Percentiles rank a stretch among this genome's conserved stretches.
Conservation (phyloP, 2,329 filamentous ascomycete species). For the Colletotrichum ledebouriae region DNA sequence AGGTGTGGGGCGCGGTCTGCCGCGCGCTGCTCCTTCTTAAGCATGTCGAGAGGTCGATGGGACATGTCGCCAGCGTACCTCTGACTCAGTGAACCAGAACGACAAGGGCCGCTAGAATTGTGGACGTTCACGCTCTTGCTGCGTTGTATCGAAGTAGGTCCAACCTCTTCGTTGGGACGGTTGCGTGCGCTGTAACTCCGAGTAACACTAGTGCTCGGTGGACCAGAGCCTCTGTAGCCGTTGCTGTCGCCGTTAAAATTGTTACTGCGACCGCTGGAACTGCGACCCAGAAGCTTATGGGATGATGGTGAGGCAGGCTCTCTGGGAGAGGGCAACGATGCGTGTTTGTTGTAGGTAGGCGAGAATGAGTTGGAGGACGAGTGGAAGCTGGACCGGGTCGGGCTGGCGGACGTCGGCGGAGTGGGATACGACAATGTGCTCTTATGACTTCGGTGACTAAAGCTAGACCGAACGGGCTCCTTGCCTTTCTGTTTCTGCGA, state of each 20-base stretch:
- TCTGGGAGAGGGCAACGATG: constrained; percentile 46
- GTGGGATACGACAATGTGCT: constrained; percentile 53
- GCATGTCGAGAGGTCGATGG: constrained; percentile 75
- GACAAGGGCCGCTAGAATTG: constrained; percentile 41
- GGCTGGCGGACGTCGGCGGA: constrained; percentile 68
- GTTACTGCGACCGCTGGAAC: constrained; percentile 45
- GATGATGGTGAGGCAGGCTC: constrained; percentile 36
- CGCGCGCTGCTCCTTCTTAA: constrained; percentile 72
- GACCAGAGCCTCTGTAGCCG: constrained; percentile 48
- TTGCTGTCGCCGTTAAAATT: constrained; percentile 28
- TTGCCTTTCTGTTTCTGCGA: constrained; percentile 46
- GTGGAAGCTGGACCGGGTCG: constrained; percentile 61
- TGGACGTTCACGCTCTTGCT: constrained; percentile 40
- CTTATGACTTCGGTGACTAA: constrained; percentile 34
- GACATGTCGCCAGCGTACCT: constrained; percentile 75
- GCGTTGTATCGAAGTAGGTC: constrained; percentile 5
- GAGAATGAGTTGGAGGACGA: constrained; percentile 60
- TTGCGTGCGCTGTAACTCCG: constrained; percentile 47
- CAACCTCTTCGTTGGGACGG: constrained; percentile 29
- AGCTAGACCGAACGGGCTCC: constrained; percentile 17
- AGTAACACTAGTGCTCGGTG: constrained; percentile 51
- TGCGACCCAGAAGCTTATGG: constrained; percentile 42
- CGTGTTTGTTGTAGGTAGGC: constrained; percentile 47
- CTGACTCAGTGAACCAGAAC: constrained; percentile 63
- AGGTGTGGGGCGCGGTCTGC: constrained; percentile 78